phyloP scores from a whole-genome alignment of 768 basidiomycete genomes.

The Tylopilus cervinicoccineus region DNA sequence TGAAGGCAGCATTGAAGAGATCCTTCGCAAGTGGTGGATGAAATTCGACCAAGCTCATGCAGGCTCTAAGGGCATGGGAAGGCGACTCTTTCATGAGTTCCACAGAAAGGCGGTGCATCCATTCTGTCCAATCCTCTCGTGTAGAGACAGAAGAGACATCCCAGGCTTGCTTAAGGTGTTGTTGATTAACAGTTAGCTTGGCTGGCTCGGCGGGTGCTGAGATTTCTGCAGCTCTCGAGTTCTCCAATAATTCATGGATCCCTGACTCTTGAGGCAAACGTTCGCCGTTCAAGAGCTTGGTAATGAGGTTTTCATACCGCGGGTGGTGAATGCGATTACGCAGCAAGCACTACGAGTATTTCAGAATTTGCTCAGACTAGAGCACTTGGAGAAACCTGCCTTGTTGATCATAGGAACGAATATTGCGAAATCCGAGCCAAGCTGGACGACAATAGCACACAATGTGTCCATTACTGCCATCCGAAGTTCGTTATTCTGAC shows the following conservation, averaged over 20 bases:
- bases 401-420: conserved; percentile 98
- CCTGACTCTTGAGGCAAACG: conserved; percentile 82
- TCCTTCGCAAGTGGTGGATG: conserved; percentile 91
- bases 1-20: conserved; percentile 95
- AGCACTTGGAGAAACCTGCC: conserved; percentile 36
- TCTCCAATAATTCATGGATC: conserved; percentile 67
- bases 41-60: conserved; percentile 89
- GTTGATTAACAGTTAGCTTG: conserved; percentile 93
- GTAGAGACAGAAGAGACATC: conserved; percentile 75
- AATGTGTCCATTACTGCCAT: conserved; percentile 89
- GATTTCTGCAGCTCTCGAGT: conserved; percentile 60
- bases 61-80: conserved; percentile 95
- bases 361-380: not conserved
- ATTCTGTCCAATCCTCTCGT: conserved; percentile 89
- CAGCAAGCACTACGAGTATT: conserved; percentile 55
- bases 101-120: conserved; percentile 90
- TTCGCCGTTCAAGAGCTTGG: conserved; percentile 89
- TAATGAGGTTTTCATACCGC: conserved; percentile 84
- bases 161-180: conserved; percentile 96
- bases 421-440: conserved; percentile 95
- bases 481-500: conserved; percentile 71
- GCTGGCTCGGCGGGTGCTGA: conserved; percentile 83
- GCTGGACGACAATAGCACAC: conserved; percentile 87
- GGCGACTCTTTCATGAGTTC: conserved; percentile 99
- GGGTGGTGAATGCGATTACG: conserved; percentile 74